Conservation (phyloP, 345 rosid species). For the Sonneratia caseolaris region DNA sequence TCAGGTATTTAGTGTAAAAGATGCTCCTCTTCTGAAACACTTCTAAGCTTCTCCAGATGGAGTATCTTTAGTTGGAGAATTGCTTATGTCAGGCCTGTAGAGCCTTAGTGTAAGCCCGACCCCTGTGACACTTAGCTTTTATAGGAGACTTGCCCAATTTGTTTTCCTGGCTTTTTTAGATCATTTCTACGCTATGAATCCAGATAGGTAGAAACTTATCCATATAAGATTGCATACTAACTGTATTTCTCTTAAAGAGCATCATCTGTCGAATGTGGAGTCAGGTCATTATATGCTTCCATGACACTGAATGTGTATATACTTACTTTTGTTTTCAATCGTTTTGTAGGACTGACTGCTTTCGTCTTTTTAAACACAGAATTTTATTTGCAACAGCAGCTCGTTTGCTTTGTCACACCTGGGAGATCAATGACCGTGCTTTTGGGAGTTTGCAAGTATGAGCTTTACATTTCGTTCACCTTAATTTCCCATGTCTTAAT, state of each 20-base stretch:
- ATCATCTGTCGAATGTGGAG: background rate
- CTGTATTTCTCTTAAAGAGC: background rate
- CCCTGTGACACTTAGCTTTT: background rate
- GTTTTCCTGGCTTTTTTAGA: background rate
- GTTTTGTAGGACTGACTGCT: background rate
- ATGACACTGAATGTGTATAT: no score
- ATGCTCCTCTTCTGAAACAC: background rate
- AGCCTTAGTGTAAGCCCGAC: no score
- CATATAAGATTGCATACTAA: no score
- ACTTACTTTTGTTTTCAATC: background rate
- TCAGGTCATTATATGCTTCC: background rate
- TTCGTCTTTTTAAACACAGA: slow-evolving; percentile 33
- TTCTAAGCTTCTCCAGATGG: background rate
- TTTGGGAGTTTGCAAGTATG: slow-evolving; percentile 73
- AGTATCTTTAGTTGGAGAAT: background rate
- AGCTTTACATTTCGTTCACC: background rate
- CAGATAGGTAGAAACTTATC: background rate
- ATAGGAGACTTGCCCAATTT: background rate
- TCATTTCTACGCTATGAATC: background rate
- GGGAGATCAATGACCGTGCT: slow-evolving; percentile 83
- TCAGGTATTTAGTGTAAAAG: background rate
- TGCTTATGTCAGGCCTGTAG: no score
- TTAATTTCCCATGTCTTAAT: background rate
- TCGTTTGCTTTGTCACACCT: slow-evolving; percentile 91
- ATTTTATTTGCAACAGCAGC: slow-evolving; percentile 67